phyloP scores from a whole-genome alignment of 805 yeast species.

The Saccharomycopsis schoenii region DNA sequence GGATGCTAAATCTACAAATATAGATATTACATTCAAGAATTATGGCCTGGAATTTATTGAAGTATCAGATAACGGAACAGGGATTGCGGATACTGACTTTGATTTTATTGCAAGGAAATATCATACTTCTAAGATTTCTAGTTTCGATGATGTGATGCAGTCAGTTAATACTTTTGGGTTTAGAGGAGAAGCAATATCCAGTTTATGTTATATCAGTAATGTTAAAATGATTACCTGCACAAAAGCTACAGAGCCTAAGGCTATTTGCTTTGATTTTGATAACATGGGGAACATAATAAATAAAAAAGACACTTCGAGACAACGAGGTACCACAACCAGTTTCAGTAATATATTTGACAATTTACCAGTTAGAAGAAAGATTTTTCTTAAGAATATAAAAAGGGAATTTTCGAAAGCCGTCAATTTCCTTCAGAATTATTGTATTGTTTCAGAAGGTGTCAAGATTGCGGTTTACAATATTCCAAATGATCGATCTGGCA shows the following conservation, averaged over 20 bases:
- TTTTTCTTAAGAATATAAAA: slow-evolving; percentile 54
- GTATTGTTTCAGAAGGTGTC: slow-evolving; percentile 47
- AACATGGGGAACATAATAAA: slow-evolving; percentile 39
- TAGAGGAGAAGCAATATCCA: slow-evolving; percentile 74
- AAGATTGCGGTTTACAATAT: slow-evolving; percentile 54
- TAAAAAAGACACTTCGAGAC: slow-evolving; percentile 38
- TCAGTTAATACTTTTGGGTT: slow-evolving; percentile 55
- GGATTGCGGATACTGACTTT: slow-evolving; percentile 46
- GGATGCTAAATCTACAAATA: slow-evolving; percentile 62
- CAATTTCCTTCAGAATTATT: slow-evolving; percentile 52
- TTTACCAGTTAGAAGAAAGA: slow-evolving; percentile 77
- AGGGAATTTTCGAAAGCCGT: slow-evolving; percentile 68
- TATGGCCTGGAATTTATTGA: slow-evolving; percentile 68
- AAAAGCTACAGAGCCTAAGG: slow-evolving; percentile 40
- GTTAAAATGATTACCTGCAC: slow-evolving; percentile 43
- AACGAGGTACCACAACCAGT: slow-evolving; percentile 58
- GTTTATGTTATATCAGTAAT: slow-evolving; percentile 48
- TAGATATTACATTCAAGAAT: slow-evolving; percentile 60
- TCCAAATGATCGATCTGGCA: slow-evolving; percentile 29
- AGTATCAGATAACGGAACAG: slow-evolving; percentile 58
- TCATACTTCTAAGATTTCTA: slow-evolving; percentile 53
- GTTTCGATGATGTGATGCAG: slow-evolving; percentile 44
- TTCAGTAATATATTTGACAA: slow-evolving; percentile 52
- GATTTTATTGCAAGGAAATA: slow-evolving; percentile 47
- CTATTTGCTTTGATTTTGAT: slow-evolving; percentile 45